phyloP scores from a whole-genome alignment of 2,329 filamentous ascomycete genomes.

The Penicillium paneum region DNA sequence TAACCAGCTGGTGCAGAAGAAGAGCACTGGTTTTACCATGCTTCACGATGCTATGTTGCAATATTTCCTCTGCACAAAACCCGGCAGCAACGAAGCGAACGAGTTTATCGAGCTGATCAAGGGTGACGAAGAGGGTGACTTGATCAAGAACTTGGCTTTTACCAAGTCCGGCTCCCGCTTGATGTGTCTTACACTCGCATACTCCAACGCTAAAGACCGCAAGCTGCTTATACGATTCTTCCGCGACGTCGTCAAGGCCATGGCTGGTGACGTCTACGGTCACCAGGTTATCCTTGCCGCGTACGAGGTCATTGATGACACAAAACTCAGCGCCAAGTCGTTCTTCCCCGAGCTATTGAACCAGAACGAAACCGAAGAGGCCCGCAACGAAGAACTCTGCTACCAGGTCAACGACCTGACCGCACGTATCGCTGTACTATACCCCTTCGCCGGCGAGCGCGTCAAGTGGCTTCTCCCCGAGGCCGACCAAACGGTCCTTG shows the following conservation, averaged over 20 bases:
- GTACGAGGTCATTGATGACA: conserved; percentile 92
- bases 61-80: conserved; percentile 78
- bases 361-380: conserved; percentile 51
- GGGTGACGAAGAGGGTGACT: conserved; percentile 83
- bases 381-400: conserved; percentile 45
- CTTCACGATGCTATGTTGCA: conserved; percentile 98
- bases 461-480: conserved; percentile 62
- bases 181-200: conserved; percentile 75
- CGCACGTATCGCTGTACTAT: conserved; percentile 67
- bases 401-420: conserved; percentile 44
- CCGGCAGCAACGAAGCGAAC: conserved; percentile 74
- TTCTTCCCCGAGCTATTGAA: conserved; percentile 84
- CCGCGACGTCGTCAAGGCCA: conserved; percentile 81
- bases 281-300: conserved; percentile 80
- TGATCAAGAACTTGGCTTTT: conserved; percentile 94
- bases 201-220: conserved; percentile 87
- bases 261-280: conserved; percentile 76
- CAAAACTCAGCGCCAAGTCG: conserved; percentile 77
- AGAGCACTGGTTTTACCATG: conserved; percentile 94
- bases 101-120: conserved; percentile 90
- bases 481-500: conserved; percentile 66
- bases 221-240: conserved; percentile 84
- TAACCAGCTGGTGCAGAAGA: conserved; percentile 92
- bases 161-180: conserved; percentile 83
- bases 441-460: conserved; percentile 67